phyloP scores from a whole-genome alignment of 2,329 filamentous ascomycete genomes.

The Cephalotrichum gorgonifer region DNA sequence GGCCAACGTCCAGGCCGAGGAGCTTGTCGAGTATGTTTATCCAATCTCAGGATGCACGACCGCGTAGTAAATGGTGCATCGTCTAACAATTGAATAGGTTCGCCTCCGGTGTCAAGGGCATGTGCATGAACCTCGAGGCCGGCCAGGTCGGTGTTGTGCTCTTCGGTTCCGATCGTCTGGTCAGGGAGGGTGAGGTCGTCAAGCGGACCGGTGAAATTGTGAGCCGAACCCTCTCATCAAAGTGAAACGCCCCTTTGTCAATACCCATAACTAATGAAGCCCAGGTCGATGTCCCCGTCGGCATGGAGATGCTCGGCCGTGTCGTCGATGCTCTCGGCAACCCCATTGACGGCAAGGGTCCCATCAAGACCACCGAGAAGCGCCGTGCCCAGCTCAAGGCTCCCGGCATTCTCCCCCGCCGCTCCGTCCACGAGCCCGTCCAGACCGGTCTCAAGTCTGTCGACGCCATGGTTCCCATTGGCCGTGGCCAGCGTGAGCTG shows the following conservation, averaged over 20 bases:
- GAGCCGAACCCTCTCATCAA: conserved; percentile 26
- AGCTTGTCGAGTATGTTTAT: conserved; percentile 90
- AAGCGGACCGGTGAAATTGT: conserved; percentile 99
- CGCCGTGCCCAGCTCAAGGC: conserved; percentile 98
- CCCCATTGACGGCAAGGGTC: conserved; percentile 99
- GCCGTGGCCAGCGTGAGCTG: conserved; percentile 99
- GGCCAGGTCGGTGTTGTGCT: conserved; percentile 99
- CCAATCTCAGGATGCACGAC: conserved; percentile 1
- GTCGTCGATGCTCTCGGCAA: conserved; percentile 97
- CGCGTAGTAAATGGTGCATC: not conserved
- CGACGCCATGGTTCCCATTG: conserved; percentile 99
- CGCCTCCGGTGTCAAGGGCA: conserved; percentile 98
- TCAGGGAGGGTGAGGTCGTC: conserved; percentile 98
- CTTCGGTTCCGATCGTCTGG: conserved; percentile 99
- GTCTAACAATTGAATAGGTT: conserved; percentile 51
- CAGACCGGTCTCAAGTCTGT: conserved; percentile 99
- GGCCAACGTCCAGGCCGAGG: conserved; percentile 99
- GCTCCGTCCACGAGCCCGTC: conserved; percentile 95
- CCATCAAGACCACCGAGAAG: conserved; percentile 82
- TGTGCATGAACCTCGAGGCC: conserved; percentile 99
- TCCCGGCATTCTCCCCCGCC: conserved; percentile 93
- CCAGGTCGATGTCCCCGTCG: conserved; percentile 94
- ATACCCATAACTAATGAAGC: no score
- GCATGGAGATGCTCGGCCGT: conserved; percentile 86
- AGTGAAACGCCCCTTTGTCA: conserved; percentile 10